phyloP scores from a whole-genome alignment of 83 land plant species.

The Isoetes engelmannii region DNA sequence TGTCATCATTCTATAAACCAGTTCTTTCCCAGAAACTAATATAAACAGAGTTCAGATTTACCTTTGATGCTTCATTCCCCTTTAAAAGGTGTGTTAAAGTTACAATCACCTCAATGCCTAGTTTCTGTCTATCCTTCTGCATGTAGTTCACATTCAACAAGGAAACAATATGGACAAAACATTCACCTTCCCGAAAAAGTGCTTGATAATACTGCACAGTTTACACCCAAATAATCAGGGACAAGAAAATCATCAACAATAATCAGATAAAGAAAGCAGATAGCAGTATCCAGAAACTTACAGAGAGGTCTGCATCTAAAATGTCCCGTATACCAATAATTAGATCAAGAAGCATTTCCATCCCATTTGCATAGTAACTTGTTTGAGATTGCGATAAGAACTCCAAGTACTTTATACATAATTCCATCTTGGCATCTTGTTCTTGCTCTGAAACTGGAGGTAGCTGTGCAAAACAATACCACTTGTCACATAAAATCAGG shows the following conservation, averaged over 20 bases:
- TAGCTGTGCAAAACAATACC: constrained; percentile 37
- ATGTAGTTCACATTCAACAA: constrained; percentile 67
- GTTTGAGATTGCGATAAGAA: constrained; percentile 64
- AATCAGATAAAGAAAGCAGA: constrained; percentile 7
- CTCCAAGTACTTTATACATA: constrained; percentile 84
- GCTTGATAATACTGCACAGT: constrained; percentile 69
- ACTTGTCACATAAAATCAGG: background rate
- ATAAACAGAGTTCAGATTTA: constrained; percentile 11
- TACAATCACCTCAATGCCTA: constrained; percentile 63
- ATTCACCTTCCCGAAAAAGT: constrained; percentile 85
- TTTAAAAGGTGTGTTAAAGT: constrained; percentile 68
- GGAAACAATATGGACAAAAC: constrained; percentile 94
- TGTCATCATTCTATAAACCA: background rate
- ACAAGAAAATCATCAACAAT: background rate
- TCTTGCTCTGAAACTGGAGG: constrained; percentile 49
- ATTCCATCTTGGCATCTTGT: constrained; percentile 57
- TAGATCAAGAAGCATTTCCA: constrained; percentile 52
- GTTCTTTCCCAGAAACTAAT: background rate
- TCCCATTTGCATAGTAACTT: constrained; percentile 33
- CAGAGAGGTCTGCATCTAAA: constrained; percentile 47
- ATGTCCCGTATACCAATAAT: constrained; percentile 69
- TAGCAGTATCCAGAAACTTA: constrained; percentile 25
- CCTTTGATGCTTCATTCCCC: constrained; percentile 85
- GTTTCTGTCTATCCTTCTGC: constrained; percentile 45
- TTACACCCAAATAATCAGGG: background rate